phyloP scores from a whole-genome alignment of 805 yeast species.

The Tetrapisispora nanseiensis region DNA sequence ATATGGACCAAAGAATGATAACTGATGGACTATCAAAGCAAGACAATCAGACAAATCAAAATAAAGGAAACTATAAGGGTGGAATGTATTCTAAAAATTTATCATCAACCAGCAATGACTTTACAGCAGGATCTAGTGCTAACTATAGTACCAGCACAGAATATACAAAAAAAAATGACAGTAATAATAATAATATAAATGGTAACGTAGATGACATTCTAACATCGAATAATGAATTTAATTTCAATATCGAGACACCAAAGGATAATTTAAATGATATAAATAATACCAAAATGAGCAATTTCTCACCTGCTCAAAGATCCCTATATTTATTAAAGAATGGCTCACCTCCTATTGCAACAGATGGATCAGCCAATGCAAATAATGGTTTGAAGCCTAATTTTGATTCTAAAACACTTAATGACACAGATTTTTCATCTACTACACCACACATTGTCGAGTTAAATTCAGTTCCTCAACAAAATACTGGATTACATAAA shows the following conservation, averaged over 20 bases:
- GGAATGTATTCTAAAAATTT: background rate
- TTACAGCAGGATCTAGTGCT: background rate
- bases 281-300: background rate
- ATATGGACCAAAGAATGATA: slow-evolving; percentile 23
- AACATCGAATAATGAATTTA: background rate
- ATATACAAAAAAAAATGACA: background rate
- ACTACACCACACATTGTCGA: background rate
- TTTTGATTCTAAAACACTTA: no score
- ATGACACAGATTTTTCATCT: background rate
- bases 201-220: background rate
- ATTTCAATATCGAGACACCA: slow-evolving; percentile 1
- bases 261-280: background rate
- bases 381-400: background rate
- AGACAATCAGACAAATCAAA: background rate
- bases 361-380: background rate
- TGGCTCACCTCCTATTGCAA: background rate
- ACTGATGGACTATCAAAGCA: slow-evolving; percentile 14
- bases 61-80: background rate
- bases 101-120: background rate
- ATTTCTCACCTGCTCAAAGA: background rate
- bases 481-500: background rate
- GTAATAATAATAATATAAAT: background rate
- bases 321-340: background rate
- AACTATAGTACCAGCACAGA: background rate
- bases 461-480: background rate